Conservation (phyloP, 371 early-diverging fungal genomes). For the Mortierella sp. region DNA sequence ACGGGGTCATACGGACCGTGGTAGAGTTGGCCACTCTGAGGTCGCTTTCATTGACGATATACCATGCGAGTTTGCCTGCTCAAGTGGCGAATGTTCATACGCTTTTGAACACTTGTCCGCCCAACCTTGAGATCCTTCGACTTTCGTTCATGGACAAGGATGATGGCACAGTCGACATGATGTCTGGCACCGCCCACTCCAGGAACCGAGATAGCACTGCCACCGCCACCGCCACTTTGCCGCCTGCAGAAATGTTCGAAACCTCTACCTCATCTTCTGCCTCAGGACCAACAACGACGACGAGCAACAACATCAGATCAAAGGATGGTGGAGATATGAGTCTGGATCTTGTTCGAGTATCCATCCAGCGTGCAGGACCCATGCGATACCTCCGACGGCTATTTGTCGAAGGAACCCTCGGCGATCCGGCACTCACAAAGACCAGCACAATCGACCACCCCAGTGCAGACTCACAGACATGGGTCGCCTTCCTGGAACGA, state of each 20-base stretch:
- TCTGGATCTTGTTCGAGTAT: neutral
- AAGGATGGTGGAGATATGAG: neutral
- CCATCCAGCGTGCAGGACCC: neutral
- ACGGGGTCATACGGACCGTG: neutral
- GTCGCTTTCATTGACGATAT: neutral
- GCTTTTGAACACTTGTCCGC: neutral
- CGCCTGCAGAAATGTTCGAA: neutral
- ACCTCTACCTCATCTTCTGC: neutral
- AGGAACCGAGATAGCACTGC: neutral
- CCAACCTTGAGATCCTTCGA: constrained; percentile 5
- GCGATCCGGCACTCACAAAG: neutral
- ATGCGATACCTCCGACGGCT: neutral
- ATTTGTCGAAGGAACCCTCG: neutral
- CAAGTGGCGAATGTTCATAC: neutral
- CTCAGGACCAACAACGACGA: neutral
- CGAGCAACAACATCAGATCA: neutral
- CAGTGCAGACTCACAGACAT: neutral
- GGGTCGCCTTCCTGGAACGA: constrained; percentile 2
- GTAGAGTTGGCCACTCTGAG: neutral
- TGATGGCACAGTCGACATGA: neutral
- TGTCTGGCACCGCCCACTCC: neutral
- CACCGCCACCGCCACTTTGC: neutral
- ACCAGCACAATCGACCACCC: neutral
- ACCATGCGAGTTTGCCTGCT: neutral
- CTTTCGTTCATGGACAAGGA: neutral